A percentile compares a stretch with the other conserved stretches of the same genome.
These are phyloP conservation scores for Camelina laxa DNA, from an alignment of 345 rosid species.

Conservation along the genomic window DNA sequence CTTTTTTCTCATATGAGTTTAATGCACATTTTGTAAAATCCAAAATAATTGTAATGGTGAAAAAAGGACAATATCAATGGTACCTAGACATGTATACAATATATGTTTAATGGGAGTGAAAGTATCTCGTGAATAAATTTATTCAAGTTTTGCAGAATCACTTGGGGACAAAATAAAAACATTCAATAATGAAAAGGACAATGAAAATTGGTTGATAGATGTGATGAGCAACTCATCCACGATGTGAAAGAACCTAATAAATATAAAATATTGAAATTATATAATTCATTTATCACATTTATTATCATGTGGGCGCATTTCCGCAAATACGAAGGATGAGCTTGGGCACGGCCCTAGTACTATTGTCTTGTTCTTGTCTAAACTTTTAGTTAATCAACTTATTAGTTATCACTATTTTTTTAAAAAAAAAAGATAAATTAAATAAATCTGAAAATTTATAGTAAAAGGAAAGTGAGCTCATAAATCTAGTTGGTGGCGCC, in stretches of 20 bases:
- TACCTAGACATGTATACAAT: constrained; percentile 25
- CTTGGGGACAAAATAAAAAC: background rate
- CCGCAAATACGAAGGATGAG: constrained; percentile 40
- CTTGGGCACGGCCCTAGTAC: constrained; percentile 37
- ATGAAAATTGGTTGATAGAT: constrained; percentile 34
- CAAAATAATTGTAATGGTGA: constrained; percentile 18
- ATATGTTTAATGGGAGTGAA: constrained; percentile 20
- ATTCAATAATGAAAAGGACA: constrained; percentile 35
- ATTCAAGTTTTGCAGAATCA: constrained; percentile 20
- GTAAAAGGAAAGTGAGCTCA: constrained; percentile 9
- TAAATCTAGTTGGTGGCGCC: constrained; percentile 25
- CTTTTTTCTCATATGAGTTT: constrained; percentile 8
- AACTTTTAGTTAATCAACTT: constrained; percentile 31
- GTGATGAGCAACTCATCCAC: constrained; percentile 44
- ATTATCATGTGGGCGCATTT: constrained; percentile 40
- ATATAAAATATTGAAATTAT: constrained; percentile 11
- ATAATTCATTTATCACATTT: constrained; percentile 6
- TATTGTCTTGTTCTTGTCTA: constrained; percentile 42
- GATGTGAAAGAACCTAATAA: constrained; percentile 38
- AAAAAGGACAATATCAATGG: constrained; percentile 26
- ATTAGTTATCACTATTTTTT: background rate
- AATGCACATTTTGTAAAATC: constrained; percentile 9
- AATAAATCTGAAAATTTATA: background rate
- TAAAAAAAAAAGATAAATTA: background rate
- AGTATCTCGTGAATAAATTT: constrained; percentile 32